Evolutionary conservation across 2,329 filamentous ascomycete genomes (phyloP).

Genomic region (Didymosphaeria variabile): DNA sequence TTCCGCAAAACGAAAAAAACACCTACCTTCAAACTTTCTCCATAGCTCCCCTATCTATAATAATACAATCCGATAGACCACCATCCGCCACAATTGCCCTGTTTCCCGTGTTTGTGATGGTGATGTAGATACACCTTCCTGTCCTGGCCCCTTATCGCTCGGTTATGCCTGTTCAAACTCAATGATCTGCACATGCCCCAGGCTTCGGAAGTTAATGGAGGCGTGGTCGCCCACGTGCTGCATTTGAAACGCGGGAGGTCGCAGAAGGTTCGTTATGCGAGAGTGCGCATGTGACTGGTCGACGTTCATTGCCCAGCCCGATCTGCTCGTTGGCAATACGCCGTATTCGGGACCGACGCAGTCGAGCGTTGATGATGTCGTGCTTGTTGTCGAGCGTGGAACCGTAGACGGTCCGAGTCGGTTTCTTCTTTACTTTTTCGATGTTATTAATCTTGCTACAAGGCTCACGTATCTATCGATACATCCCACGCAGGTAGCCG

Average conservation of each 20-base stretch:
- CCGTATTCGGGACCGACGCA: no score
- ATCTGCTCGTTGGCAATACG: no score
- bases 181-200: not conserved
- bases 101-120: not conserved
- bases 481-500: no score
- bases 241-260: conserved; percentile 1
- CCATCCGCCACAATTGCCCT: not conserved
- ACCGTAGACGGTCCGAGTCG: no score
- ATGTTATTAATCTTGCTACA: no score
- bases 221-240: conserved; percentile 2
- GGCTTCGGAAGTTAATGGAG: not conserved
- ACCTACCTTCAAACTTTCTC: not conserved
- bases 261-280: not conserved
- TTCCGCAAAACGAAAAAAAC: not conserved
- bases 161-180: not conserved
- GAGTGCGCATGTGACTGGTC: no score
- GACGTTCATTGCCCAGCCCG: no score
- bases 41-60: conserved; percentile 6
- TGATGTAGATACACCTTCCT: not conserved
- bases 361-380: no score
- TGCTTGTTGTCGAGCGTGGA: no score
- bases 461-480: no score
- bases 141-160: not conserved
- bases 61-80: not conserved
- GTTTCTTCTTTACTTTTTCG: no score